phyloP scores from a whole-genome alignment of 176 grass and related monocot genomes.

The Coix lacrymajobi region DNA sequence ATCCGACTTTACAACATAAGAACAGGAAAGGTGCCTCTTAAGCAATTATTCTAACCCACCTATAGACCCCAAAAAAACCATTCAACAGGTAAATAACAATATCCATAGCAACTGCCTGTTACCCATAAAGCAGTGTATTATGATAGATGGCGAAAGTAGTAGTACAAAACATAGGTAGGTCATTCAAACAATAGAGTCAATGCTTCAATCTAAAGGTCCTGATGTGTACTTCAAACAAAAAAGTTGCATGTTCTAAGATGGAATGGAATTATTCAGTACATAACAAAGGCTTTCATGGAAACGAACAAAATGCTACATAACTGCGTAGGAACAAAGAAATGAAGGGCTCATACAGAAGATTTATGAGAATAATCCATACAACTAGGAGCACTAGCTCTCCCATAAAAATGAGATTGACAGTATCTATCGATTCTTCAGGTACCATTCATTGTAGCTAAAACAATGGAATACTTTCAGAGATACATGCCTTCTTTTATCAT shows the following conservation, averaged over 20 bases:
- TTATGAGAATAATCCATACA: neutral
- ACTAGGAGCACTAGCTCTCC: neutral
- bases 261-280: neutral
- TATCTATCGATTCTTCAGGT: neutral
- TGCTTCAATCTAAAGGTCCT: neutral
- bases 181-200: neutral
- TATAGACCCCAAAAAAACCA: neutral
- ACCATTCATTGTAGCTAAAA: neutral
- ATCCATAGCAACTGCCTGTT: neutral
- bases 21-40: neutral
- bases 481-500: neutral
- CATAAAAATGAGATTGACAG: neutral
- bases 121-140: neutral
- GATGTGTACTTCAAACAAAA: neutral
- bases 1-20: neutral
- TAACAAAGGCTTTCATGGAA: neutral
- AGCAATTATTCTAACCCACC: neutral
- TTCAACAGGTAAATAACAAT: neutral
- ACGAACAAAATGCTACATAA: neutral
- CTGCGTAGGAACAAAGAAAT: neutral
- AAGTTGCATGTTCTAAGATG: neutral
- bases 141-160: neutral
- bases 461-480: neutral
- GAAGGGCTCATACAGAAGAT: neutral
- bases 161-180: neutral